Conservation (phyloP, 306 rosid species). For the Cucumis melo region DNA sequence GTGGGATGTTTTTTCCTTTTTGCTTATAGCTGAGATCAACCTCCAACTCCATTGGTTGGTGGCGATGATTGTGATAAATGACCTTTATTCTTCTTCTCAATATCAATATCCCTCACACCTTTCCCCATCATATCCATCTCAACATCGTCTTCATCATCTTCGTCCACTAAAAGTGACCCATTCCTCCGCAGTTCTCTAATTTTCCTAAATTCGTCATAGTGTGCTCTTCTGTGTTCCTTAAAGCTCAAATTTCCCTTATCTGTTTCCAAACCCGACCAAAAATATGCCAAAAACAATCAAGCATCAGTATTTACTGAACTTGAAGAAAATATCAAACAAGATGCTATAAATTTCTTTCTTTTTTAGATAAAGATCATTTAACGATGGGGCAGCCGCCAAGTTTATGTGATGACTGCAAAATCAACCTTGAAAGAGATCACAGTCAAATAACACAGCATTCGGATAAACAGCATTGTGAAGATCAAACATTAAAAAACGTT, state of each 20-base stretch:
- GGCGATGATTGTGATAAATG: constrained; percentile 6
- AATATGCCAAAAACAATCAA: background rate
- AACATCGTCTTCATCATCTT: constrained; percentile 33
- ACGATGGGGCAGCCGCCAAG: background rate
- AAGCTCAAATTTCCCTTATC: constrained; percentile 38
- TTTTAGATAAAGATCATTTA: background rate
- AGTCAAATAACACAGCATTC: background rate
- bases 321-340: background rate
- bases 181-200: constrained; percentile 53
- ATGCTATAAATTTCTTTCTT: background rate
- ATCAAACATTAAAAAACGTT: background rate
- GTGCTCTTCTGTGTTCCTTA: constrained; percentile 72
- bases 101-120: background rate
- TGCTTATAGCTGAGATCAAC: background rate
- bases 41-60: constrained; percentile 42
- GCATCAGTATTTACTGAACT: background rate
- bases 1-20: background rate
- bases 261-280: constrained; percentile 22
- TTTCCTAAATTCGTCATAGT: constrained; percentile 74
- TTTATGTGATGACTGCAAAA: background rate
- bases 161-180: constrained; percentile 44
- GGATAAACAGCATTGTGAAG: background rate
- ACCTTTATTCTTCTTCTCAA: constrained; percentile 18
- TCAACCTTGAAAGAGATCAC: background rate
- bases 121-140: constrained; percentile 9